Conservation (phyloP, 2,329 filamentous ascomycete genomes). For the Scortechinia acanthostroma region DNA sequence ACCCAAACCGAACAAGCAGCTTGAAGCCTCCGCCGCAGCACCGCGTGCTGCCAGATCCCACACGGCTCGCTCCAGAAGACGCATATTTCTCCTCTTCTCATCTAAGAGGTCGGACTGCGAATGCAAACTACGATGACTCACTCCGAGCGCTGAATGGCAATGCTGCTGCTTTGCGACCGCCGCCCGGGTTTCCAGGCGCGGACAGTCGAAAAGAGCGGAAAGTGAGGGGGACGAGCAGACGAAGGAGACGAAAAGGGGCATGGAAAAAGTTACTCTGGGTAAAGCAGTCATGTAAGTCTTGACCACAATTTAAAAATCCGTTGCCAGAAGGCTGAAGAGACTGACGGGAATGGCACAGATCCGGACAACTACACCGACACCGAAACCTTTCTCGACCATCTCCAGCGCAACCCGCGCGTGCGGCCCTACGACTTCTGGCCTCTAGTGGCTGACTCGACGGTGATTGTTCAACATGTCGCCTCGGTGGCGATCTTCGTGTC, state of each 20-base stretch:
- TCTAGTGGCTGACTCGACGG: slow-evolving; percentile 64
- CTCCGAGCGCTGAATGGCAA: slow-evolving; percentile 5
- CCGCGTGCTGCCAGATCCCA: slow-evolving; percentile 26
- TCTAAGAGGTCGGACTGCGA: slow-evolving; percentile 18
- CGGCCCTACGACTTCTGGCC: slow-evolving; percentile 74
- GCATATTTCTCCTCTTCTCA: slow-evolving; percentile 46
- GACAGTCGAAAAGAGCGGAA: slow-evolving; percentile 22
- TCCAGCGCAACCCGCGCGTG: slow-evolving; percentile 66
- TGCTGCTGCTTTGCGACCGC: slow-evolving; percentile 8
- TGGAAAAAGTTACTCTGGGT: slow-evolving; percentile 76
- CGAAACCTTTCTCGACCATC: slow-evolving; percentile 67
- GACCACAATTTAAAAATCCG: neutral
- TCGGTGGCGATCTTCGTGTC: slow-evolving; percentile 68
- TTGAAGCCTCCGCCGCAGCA: neutral
- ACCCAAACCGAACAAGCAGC: neutral
- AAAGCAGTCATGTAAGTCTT: slow-evolving; percentile 58
- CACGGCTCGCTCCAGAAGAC: slow-evolving; percentile 55
- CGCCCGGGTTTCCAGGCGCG: neutral
- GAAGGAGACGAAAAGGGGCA: slow-evolving; percentile 43
- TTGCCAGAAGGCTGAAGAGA: neutral
- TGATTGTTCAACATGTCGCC: slow-evolving; percentile 70
- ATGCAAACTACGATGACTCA: slow-evolving; percentile 18
- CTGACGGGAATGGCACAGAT: slow-evolving; percentile 28
- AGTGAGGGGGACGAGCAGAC: slow-evolving; percentile 34
- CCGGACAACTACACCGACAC: slow-evolving; percentile 74